A percentile compares a stretch with the other conserved stretches of the same genome.
These are phyloP conservation scores for Corynascus novoguineensis DNA, from an alignment of 495 filamentous ascomycete genomes.

Conservation along the genomic window DNA sequence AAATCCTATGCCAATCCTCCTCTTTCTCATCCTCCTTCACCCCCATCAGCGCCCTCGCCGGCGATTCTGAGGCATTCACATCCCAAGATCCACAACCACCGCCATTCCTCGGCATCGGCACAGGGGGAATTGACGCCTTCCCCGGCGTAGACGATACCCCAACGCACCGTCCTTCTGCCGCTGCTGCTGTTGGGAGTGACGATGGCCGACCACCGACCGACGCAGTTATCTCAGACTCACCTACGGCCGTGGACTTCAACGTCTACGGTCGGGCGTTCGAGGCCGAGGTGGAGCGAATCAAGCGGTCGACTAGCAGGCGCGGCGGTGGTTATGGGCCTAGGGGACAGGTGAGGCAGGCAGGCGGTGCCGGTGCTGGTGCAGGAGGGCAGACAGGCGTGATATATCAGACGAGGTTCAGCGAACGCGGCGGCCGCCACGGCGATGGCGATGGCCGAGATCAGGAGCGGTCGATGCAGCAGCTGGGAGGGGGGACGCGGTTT, in stretches of 20 bases:
- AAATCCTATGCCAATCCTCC: background rate
- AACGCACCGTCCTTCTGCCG: no score
- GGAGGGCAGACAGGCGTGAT: background rate
- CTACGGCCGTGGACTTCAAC: constrained; percentile 70
- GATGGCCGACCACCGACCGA: background rate
- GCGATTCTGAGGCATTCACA: background rate
- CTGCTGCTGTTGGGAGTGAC: background rate
- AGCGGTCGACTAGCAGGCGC: constrained; percentile 20
- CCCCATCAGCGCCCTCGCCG: background rate
- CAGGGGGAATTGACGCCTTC: constrained; percentile 44
- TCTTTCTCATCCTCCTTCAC: background rate
- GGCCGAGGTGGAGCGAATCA: constrained; percentile 71
- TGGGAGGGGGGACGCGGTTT: constrained; percentile 7
- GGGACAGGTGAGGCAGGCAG: background rate
- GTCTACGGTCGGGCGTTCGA: constrained; percentile 86
- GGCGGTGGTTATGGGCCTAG: background rate
- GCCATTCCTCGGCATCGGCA: constrained; percentile 69
- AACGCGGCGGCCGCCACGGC: background rate
- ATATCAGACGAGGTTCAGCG: constrained; percentile 8
- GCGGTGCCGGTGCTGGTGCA: background rate
- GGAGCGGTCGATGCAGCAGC: background rate
- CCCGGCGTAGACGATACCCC: no score
- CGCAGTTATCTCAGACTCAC: constrained; percentile 68
- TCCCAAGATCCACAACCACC: constrained; percentile 19
- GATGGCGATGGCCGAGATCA: background rate